These are phyloP conservation scores for Quercus agrifolia DNA, from an alignment of 306 rosid species.

Conservation along the genomic window DNA sequence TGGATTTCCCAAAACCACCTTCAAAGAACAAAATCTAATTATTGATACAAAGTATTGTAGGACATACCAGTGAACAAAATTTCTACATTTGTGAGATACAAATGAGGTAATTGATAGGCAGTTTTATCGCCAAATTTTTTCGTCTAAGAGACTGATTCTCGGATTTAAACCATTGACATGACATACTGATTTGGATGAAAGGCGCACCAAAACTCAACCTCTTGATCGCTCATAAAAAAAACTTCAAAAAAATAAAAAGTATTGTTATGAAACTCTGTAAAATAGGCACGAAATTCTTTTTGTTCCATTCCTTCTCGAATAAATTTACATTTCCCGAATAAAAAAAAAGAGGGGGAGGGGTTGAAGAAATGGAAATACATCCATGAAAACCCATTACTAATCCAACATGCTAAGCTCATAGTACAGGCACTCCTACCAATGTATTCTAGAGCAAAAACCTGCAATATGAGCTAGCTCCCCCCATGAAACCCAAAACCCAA, in stretches of 20 bases:
- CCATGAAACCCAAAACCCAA: not conserved
- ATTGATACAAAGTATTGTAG: too few species aligned
- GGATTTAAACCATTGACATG: too few species aligned
- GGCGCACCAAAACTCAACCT: too few species aligned
- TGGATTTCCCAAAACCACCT: not conserved
- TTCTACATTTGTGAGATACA: too few species aligned
- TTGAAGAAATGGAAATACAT: not conserved
- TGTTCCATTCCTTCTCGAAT: slow-evolving; percentile 46
- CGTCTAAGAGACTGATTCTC: too few species aligned
- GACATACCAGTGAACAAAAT: too few species aligned
- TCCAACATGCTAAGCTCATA: slow-evolving; percentile 15
- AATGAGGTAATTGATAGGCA: too few species aligned
- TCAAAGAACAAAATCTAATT: too few species aligned
- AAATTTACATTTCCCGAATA: slow-evolving; percentile 66
- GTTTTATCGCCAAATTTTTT: too few species aligned
- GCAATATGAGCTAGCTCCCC: slow-evolving; percentile 11
- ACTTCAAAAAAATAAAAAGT: not conserved
- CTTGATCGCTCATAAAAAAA: not conserved
- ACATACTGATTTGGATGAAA: too few species aligned
- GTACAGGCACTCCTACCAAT: not conserved
- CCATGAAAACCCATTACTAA: not conserved
- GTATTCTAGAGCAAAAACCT: slow-evolving; percentile 11
- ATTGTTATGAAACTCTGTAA: not conserved
- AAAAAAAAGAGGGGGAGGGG: not conserved
- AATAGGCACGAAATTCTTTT: not conserved